These are phyloP conservation scores for Lactarius hengduanensis DNA, from an alignment of 768 basidiomycete genomes.

Conservation along the genomic window DNA sequence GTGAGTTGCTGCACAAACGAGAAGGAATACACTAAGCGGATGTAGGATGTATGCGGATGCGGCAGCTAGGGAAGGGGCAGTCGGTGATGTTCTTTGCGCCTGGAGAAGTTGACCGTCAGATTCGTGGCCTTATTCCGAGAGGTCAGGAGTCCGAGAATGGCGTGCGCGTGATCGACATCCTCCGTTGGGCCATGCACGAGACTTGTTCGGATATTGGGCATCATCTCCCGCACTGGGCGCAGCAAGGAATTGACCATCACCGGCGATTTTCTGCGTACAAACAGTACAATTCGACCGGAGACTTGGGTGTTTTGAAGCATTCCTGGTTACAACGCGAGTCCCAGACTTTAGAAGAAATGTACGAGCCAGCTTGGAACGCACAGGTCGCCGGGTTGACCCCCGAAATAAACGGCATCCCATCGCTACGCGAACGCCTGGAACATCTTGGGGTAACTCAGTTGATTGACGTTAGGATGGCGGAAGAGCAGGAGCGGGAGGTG, in stretches of 20 bases:
- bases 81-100: conserved; percentile 1
- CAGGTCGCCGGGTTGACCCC: neutral
- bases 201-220: conserved; percentile 6
- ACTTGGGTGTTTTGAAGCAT: neutral
- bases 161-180: conserved; percentile 1
- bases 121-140: conserved; percentile 4
- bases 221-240: conserved; percentile 8
- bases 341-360: conserved; percentile 6
- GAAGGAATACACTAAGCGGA: neutral
- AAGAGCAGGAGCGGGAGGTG: conserved; percentile 9
- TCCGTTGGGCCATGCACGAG: neutral
- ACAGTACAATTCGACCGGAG: neutral
- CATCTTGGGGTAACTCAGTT: neutral
- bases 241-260: conserved; percentile 10
- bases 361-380: neutral
- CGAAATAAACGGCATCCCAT: neutral
- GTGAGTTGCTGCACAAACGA: conserved; percentile 30
- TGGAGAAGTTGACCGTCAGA: conserved; percentile 16
- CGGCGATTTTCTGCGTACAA: neutral
- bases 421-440: neutral
- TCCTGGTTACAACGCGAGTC: conserved; percentile 6
- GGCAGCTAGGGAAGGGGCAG: too few relatives aligned
- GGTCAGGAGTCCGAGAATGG: neutral
- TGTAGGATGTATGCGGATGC: too few relatives aligned
- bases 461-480: neutral